Percentiles rank a stretch among this genome's conserved stretches.
phyloP scores from a whole-genome alignment of 2,329 filamentous ascomycete genomes.

The Fusarium caatingaense region DNA sequence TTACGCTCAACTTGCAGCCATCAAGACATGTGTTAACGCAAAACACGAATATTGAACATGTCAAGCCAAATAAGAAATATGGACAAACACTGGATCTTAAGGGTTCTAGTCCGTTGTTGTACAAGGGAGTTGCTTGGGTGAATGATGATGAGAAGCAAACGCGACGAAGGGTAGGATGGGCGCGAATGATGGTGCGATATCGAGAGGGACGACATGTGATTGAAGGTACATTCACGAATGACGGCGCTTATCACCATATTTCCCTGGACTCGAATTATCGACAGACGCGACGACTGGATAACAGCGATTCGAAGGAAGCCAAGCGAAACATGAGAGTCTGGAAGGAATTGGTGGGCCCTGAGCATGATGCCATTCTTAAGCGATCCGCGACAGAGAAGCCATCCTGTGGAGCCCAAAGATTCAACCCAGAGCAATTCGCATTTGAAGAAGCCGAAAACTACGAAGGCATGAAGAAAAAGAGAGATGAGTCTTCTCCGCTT shows the following conservation, averaged over 20 bases:
- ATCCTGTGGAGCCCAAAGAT: background rate
- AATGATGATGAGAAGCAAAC: background rate
- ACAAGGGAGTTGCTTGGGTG: slow-evolving; percentile 22
- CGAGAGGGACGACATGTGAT: slow-evolving; percentile 4
- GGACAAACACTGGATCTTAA: background rate
- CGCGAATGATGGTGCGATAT: slow-evolving; percentile 31
- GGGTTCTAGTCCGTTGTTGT: slow-evolving; percentile 8
- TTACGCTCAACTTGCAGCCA: slow-evolving; percentile 29
- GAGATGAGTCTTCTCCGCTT: accelerated
- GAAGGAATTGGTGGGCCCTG: slow-evolving; percentile 6
- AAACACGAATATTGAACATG: slow-evolving; percentile 22
- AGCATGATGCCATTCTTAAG: background rate
- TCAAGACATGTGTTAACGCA: slow-evolving; percentile 25
- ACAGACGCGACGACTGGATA: background rate
- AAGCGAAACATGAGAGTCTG: slow-evolving; percentile 29
- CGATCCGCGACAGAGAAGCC: background rate
- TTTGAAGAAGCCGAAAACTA: background rate
- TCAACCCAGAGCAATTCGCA: background rate
- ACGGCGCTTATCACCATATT: slow-evolving; percentile 27
- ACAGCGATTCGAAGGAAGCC: background rate
- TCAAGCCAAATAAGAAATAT: background rate
- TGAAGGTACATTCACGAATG: slow-evolving; percentile 37
- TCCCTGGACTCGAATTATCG: slow-evolving; percentile 29
- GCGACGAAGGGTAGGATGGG: slow-evolving; percentile 22
- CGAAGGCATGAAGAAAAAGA: background rate